Evolutionary conservation across 2,329 filamentous ascomycete species (phyloP).

Genomic region (Penicillium janthinellum): DNA sequence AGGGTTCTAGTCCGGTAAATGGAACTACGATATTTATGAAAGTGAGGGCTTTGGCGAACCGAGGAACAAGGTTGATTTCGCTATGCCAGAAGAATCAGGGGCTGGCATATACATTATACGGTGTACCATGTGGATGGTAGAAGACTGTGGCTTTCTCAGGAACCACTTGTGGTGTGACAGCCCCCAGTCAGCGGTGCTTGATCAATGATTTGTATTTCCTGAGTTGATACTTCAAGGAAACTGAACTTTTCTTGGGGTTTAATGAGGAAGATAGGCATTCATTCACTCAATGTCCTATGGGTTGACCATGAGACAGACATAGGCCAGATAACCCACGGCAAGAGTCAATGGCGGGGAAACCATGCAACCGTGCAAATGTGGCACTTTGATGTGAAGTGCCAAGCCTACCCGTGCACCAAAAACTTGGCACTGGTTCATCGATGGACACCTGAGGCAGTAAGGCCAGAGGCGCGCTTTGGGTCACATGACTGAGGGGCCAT

Average conservation of each 20-base stretch:
- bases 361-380: not conserved
- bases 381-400: not conserved
- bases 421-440: not conserved
- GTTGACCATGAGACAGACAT: not conserved
- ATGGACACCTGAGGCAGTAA: not conserved
- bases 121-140: not conserved
- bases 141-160: slow-evolving; percentile 10
- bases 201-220: not conserved
- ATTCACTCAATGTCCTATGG: too few relatives aligned
- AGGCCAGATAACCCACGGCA: not conserved
- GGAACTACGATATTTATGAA: not conserved
- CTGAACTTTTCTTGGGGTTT: not conserved
- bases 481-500: slow-evolving; percentile 34
- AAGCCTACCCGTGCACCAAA: not conserved
- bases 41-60: not conserved
- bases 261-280: not conserved
- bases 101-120: not conserved
- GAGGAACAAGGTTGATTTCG: not conserved
- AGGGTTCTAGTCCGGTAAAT: not conserved
- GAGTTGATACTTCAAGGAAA: not conserved
- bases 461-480: not conserved
- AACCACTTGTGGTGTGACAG: not conserved
- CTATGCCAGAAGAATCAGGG: not conserved
- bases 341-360: not conserved
- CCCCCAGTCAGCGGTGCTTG: not conserved